Conservation (phyloP, 352 stramenopile species). For the Blastocystis sp. region DNA sequence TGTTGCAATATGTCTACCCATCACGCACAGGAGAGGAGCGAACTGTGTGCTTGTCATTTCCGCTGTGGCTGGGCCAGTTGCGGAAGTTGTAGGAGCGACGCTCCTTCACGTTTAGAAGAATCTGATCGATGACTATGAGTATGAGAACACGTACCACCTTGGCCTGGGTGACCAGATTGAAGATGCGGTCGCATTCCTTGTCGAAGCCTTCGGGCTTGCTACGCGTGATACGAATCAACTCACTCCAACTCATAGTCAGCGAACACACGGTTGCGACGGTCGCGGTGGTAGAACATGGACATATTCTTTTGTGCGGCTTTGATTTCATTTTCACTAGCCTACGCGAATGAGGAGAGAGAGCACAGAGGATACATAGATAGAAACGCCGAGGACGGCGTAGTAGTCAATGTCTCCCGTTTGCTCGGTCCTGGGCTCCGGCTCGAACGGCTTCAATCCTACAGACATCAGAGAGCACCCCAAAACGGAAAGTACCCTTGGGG, state of each 20-base stretch:
- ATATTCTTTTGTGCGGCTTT: constrained; percentile 10
- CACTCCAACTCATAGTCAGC: neutral
- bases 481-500: neutral
- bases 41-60: constrained; percentile 17
- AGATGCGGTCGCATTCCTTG: constrained; percentile 49
- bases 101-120: constrained; percentile 22
- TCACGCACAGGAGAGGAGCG: neutral
- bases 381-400: constrained; percentile 36
- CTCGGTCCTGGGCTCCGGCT: constrained; percentile 22
- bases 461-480: neutral
- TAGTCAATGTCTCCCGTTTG: constrained; percentile 55
- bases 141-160: neutral
- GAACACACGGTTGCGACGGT: constrained; percentile 44
- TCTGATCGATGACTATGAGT: neutral
- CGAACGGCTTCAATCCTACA: constrained; percentile 47
- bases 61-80: constrained; percentile 3
- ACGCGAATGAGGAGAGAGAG: neutral
- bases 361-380: neutral
- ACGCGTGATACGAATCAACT: neutral
- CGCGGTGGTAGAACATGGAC: constrained; percentile 62
- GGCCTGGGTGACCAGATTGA: constrained; percentile 25
- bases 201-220: constrained; percentile 64
- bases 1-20: constrained; percentile 5
- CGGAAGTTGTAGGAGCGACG: constrained; percentile 54
- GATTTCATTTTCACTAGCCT: constrained; percentile 62